Base-by-base conservation (phyloP, 768 basidiomycete genomes). In the Lentinula sp. region DNA sequence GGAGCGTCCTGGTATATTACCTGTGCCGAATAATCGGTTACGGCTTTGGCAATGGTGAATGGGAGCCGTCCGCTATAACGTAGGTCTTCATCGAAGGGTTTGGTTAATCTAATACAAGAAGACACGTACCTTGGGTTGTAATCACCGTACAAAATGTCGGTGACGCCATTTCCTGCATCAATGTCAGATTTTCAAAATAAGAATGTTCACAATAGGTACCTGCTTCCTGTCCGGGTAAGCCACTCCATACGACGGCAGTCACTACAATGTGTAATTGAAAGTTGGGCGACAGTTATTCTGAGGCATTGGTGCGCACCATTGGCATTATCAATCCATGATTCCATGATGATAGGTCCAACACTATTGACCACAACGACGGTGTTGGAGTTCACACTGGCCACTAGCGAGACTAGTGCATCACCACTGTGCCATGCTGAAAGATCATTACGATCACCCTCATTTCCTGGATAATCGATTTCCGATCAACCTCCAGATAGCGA, bases 291-390 rank as follows among this genome's bases (percentile, higher is more conserved):
- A 46, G 4, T 41, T 20, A 57, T 5, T 20, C 6, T 6, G 7
- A 28, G 18, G 33, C 36, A 23, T 52, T 8, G 15, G 3, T 1
- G 62, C 74, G 35, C 60, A 77, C 72, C 76, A 67, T 88, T 87
- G 2, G 77, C 70, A 64, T 86, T 75, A 56, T 78, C 76, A 45
- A 84, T 81, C 83, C 85, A 86, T 20, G 78, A 64, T 69, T 87
- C 82, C 73, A 81, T 73, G 35, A 76, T 75, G 54, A 86, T 80
- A 0, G 83, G 79, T 0, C 88, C 88, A 50, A 87, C 86, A 7
- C 81, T 78, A 68, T 90, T 84, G 4, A 88, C 77, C 9, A 90
- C 80, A 41, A 90, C 88, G 39, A 91, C 74, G 0, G 85, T 87
- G 66, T 83, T 81, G 28, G 77, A 70, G 66, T 85, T 85, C n/a